phyloP scores from a whole-genome alignment of 208 protist species.

The Wallacemonas sp. region DNA sequence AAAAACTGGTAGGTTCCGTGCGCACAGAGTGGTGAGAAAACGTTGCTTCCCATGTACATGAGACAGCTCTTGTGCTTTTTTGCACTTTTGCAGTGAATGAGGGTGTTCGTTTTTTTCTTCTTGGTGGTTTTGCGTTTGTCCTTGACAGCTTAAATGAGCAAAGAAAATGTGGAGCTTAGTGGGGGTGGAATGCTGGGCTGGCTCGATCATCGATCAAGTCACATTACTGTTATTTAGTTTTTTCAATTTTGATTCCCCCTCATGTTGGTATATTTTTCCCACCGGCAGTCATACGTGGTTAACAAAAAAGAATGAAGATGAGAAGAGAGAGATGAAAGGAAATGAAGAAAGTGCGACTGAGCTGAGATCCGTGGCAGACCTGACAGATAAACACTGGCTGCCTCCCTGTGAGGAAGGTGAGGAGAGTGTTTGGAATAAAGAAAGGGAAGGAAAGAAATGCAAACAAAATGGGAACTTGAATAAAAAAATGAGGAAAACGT shows the following conservation, averaged over 20 bases:
- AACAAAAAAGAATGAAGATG: not conserved
- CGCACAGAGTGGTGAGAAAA: too few relatives aligned
- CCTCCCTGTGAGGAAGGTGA: too few relatives aligned
- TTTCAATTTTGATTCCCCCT: not conserved
- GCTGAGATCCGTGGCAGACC: not conserved
- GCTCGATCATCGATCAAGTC: too few relatives aligned
- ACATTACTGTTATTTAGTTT: not conserved
- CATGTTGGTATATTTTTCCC: too few relatives aligned
- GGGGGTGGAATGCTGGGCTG: too few relatives aligned
- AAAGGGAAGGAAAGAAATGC: slow-evolving; percentile 4
- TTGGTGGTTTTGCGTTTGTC: too few relatives aligned
- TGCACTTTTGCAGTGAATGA: not conserved
- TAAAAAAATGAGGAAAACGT: not conserved
- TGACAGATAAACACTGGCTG: too few relatives aligned
- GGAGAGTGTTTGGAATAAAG: not conserved
- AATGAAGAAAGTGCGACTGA: not conserved
- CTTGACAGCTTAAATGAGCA: too few relatives aligned
- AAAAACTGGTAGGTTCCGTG: too few relatives aligned
- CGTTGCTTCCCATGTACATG: too few relatives aligned
- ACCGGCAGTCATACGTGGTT: not conserved
- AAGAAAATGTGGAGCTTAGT: too few relatives aligned
- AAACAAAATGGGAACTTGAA: not conserved
- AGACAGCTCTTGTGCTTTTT: too few relatives aligned
- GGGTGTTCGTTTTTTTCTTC: not conserved
- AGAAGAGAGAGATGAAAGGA: not conserved